A percentile compares a stretch with the other conserved stretches of the same genome.
Evolutionary conservation across 2,329 filamentous ascomycete species (phyloP).

Genomic region (Colletotrichum sp.): DNA sequence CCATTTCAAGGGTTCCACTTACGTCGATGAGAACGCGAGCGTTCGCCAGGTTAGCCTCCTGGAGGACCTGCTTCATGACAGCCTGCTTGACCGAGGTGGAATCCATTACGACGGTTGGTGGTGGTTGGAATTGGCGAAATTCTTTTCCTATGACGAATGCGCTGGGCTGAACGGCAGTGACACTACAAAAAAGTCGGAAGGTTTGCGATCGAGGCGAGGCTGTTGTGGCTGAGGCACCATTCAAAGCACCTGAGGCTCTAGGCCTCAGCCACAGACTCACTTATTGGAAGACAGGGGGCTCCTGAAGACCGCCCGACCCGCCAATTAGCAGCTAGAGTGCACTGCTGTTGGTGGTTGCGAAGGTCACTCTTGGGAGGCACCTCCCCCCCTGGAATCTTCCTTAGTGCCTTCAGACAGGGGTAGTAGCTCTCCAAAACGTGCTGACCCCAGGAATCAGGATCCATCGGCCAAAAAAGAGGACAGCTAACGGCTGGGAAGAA

Average conservation of each 20-base stretch:
- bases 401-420: constrained; percentile 18
- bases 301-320: neutral
- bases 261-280: neutral
- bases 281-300: neutral
- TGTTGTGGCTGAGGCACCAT: neutral
- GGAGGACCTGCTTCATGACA: constrained; percentile 69
- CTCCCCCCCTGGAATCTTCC: neutral
- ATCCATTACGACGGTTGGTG: constrained; percentile 51
- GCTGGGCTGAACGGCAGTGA: neutral
- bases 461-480: constrained; percentile 28
- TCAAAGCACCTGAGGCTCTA: neutral
- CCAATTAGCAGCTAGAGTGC: neutral
- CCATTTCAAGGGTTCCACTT: constrained; percentile 29
- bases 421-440: constrained; percentile 21
- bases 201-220: constrained; percentile 2
- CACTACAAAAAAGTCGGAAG: constrained; percentile 11
- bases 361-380: neutral
- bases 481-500: constrained; percentile 28
- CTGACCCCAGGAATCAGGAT: constrained; percentile 22
- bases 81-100: constrained; percentile 63
- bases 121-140: neutral
- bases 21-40: constrained; percentile 75
- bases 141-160: neutral
- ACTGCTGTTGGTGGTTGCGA: neutral
- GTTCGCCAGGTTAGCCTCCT: constrained; percentile 71